Conservation (phyloP, 23 red algal species). For the Gracilaria domingensis region DNA sequence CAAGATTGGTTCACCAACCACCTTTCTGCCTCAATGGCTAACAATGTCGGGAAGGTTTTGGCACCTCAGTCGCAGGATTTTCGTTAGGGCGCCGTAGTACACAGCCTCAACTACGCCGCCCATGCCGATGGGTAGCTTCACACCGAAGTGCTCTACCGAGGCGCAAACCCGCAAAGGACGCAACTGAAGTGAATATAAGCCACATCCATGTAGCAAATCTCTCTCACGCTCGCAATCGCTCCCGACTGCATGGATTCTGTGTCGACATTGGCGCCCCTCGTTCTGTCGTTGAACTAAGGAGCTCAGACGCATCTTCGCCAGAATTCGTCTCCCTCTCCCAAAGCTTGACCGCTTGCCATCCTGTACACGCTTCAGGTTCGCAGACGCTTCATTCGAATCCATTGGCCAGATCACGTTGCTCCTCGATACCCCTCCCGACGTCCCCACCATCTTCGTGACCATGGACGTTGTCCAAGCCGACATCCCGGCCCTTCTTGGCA, state of each 20-base stretch:
- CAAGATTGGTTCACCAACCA: too few species aligned
- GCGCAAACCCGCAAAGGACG: neutral
- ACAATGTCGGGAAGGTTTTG: too few species aligned
- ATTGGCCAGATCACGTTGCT: neutral
- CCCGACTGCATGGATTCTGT: too few species aligned
- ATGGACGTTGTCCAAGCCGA: slow-evolving; percentile 43
- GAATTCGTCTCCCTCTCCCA: neutral
- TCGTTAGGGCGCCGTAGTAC: too few species aligned
- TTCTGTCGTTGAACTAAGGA: slow-evolving; percentile 29
- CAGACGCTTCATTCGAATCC: slow-evolving; percentile 14
- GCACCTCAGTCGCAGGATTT: too few species aligned
- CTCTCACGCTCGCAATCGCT: neutral
- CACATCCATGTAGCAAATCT: slow-evolving; percentile 4
- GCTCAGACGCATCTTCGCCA: neutral
- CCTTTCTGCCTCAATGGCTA: slow-evolving; percentile 18
- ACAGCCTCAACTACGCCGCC: too few species aligned
- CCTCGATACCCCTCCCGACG: neutral
- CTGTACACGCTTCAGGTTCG: slow-evolving; percentile 15
- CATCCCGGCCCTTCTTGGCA: too few species aligned
- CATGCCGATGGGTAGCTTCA: neutral
- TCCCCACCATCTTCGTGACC: neutral
- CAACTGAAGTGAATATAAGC: neutral
- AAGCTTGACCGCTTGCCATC: neutral
- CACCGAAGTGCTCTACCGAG: slow-evolving; percentile 25
- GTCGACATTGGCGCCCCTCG: too few species aligned